Evolutionary conservation across 1,284 basidiomycete species (phyloP), one percentile per base, ranked within the genome.

Genomic region (Rhizopogon parksii): DNA sequence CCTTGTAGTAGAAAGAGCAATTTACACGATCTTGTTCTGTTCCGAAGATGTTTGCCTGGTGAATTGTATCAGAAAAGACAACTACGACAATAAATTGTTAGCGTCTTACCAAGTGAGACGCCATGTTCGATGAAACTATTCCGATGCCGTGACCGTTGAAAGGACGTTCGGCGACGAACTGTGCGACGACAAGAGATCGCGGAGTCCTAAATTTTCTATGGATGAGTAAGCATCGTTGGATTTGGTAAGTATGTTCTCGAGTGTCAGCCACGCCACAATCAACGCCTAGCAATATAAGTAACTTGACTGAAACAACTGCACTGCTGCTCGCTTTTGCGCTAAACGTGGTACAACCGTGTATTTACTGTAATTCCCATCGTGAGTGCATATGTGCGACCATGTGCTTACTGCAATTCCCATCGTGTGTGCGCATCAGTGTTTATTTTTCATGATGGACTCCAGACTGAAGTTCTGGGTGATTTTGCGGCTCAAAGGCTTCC

Each of bases 1-100:
- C 90, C 72, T 95, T 95, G 76, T 93, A 93, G 70, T 95, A 95
- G 71, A 95, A 95, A 2, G 92, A 94, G 66, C 91, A 95, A 63
- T 95, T 95, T 53, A 94, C 92, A 60, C 91, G 87, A 67, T 94
- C 91, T 70, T 94, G 91, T 69, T 94, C 91, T 56, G 88, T 88
- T 63, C 88, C 86, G 63, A 91, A 90, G 61, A 91, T 91, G 56
- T 90, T 89, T 57, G 88, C 88, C 86, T 88, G 39, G 0, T 42
- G 15, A 6, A 45, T 55, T 14, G 51, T 53, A 38, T 19, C 4
- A 11, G 6, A 24, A 2, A 14, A 6, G 12, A 24, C 21, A 15
- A 6, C 3, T 24, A 2, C 8, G 4, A 2, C 1, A 3, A 14
- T 27, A 5, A 48, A 9, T 34, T 6, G 50, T 50, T 50, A 24